Evolutionary conservation across 306 rosid species (phyloP).

Genomic region (Quercus parvula): DNA sequence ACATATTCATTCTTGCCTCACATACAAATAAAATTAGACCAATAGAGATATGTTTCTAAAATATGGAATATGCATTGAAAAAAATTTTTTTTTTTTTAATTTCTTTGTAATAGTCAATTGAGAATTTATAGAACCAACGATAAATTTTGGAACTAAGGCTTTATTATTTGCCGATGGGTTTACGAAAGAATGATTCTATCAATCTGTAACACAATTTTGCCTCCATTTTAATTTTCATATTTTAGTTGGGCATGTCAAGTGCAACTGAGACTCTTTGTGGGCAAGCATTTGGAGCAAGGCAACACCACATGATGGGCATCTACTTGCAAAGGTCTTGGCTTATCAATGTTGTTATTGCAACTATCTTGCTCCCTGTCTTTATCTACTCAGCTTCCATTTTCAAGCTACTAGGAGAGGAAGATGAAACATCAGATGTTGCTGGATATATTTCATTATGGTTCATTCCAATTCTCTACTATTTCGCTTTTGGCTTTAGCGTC

Average conservation of each 20-base stretch:
- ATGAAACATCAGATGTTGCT: conserved; percentile 33
- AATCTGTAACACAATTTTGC: conserved; percentile 1
- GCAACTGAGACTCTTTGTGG: conserved; percentile 60
- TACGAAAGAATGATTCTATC: no score
- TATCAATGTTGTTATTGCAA: conserved; percentile 20
- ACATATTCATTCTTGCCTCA: no score
- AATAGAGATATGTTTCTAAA: no score
- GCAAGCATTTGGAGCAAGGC: conserved; percentile 56
- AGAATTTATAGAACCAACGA: no score
- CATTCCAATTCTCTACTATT: conserved; percentile 38
- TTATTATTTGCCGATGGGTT: background rate
- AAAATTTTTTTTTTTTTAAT: no score
- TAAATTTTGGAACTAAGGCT: no score
- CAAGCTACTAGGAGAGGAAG: conserved; percentile 36
- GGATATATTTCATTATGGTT: conserved; percentile 44
- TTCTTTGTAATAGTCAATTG: no score
- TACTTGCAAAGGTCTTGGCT: conserved; percentile 62
- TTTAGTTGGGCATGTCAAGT: conserved; percentile 53
- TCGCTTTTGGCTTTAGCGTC: conserved; percentile 35
- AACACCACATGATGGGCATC: conserved; percentile 54
- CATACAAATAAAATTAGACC: no score
- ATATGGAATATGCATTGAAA: no score
- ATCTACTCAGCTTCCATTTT: conserved; percentile 45
- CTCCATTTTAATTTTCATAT: background rate
- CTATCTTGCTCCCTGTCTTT: conserved; percentile 37